Base-by-base conservation (phyloP, 208 protist species). In the Trypanosoma avium region DNA sequence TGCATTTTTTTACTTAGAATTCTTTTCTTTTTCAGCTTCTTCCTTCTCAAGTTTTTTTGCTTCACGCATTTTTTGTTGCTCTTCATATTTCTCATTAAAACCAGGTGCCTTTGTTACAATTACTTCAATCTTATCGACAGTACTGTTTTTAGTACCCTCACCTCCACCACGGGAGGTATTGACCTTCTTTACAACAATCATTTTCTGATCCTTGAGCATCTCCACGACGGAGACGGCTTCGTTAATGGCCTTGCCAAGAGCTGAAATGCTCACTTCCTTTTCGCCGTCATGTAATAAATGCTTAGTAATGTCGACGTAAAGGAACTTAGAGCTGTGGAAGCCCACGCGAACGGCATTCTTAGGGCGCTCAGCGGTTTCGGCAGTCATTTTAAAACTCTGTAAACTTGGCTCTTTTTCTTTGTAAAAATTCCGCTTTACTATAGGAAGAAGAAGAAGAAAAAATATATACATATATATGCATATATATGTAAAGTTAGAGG, bases 121-220 rank as follows among this genome's bases (percentile, higher is more conserved):
- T 27, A 86, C 69, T 58, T 80, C 72, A 35, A 82, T 82, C 62
- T 78, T 75, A 45, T 78, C 72, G 12, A 71, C 57, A 9, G 71
- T 52, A 33, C 54, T 66, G 61, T 59, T 68, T 40, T 61, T 75
- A 45, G 64, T 47, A 17, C 53, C 60, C 40, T 77, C 76, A 53
- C 63, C 64, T 9, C 30, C 54, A 15, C 76, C 70, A 15, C 73
- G 73, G 19, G 67, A 77, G 24, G 81, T 82, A 47, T 56, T 72
- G 32, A 86, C 78, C 45, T 71, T 77, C 10, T 64, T 81, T 22
- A 86, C 70, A 56, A 69, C n/a, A 46, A 81, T 63, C 66, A 82
- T 80, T n/a, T 75, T 66, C 60, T 82, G 73, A 36, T 80, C 70
- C 66, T 75, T 73, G 2, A 86, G 73, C 81, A 77, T 78, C 67